Percentiles rank a stretch among this genome's conserved stretches.
phyloP scores from a whole-genome alignment of 169 alveolate species.

The Plasmodium vinckei region DNA sequence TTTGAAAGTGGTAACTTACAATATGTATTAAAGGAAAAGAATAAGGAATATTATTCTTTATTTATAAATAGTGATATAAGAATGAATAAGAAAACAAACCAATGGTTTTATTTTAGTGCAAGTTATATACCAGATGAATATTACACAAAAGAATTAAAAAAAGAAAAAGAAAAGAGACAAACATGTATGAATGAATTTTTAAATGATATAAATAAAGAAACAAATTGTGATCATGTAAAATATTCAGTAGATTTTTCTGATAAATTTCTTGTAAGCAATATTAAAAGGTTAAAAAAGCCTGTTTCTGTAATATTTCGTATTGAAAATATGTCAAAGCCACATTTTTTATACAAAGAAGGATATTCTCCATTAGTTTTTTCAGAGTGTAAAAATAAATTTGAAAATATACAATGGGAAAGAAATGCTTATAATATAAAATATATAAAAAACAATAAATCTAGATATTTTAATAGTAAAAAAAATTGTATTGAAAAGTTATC shows the following conservation, averaged over 20 bases:
- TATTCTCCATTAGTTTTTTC: conserved; percentile 72
- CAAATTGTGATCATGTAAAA: neutral
- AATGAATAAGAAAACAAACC: conserved; percentile 62
- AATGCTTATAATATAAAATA: conserved; percentile 48
- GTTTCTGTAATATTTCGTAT: conserved; percentile 52
- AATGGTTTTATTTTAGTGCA: conserved; percentile 76
- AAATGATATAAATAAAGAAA: conserved; percentile 30
- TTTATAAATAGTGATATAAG: conserved; percentile 31
- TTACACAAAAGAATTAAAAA: conserved; percentile 11
- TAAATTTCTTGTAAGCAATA: conserved; percentile 21
- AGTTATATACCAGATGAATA: conserved; percentile 51
- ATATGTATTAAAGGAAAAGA: conserved; percentile 46
- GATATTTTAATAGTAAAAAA: conserved; percentile 36
- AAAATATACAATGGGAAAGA: conserved; percentile 55
- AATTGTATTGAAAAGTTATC: conserved; percentile 21
- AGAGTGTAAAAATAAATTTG: conserved; percentile 31
- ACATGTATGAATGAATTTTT: conserved; percentile 18
- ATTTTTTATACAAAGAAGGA: conserved; percentile 57
- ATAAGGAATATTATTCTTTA: conserved; percentile 40
- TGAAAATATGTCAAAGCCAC: conserved; percentile 66
- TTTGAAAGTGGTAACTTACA: conserved; percentile 55
- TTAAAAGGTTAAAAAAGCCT: conserved; percentile 36
- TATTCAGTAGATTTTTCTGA: conserved; percentile 38
- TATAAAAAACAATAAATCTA: conserved; percentile 29
- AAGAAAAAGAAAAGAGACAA: conserved; percentile 9